phyloP scores from a whole-genome alignment of 2,329 filamentous ascomycete species.

The Colletotrichum gigasporum region DNA sequence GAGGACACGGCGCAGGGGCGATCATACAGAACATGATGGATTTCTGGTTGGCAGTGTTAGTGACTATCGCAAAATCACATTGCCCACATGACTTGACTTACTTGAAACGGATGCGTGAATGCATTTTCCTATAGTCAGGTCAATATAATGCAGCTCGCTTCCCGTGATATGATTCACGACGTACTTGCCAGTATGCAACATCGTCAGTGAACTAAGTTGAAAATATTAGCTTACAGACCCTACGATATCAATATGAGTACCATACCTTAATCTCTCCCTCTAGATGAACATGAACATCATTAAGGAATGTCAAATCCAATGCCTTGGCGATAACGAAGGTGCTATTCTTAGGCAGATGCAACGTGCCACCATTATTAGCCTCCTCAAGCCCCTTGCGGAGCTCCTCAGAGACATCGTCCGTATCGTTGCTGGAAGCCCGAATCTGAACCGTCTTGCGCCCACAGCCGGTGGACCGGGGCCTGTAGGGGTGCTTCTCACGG shows the following conservation, averaged over 20 bases:
- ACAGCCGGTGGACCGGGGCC: conserved; percentile 10
- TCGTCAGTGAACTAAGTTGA: conserved; percentile 50
- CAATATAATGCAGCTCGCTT: neutral
- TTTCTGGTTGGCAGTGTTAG: conserved; percentile 36
- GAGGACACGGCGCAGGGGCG: rapidly evolving
- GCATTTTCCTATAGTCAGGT: conserved; percentile 42
- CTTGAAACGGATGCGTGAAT: conserved; percentile 51
- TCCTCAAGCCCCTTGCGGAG: conserved; percentile 63
- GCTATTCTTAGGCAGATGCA: conserved; percentile 62
- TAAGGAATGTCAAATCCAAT: conserved; percentile 65
- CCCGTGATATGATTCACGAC: too few species aligned
- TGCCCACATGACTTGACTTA: neutral
- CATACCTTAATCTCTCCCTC: conserved; percentile 60
- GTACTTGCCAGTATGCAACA: conserved; percentile 50
- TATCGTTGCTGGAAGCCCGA: conserved; percentile 56
- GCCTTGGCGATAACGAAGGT: conserved; percentile 68
- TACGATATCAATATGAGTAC: too few species aligned
- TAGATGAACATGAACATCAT: conserved; percentile 66
- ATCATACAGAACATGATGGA: conserved; percentile 61
- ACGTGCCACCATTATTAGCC: conserved; percentile 67
- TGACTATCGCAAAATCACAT: neutral
- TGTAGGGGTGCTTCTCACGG: conserved; percentile 31
- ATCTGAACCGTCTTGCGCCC: conserved; percentile 28
- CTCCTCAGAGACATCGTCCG: conserved; percentile 65
- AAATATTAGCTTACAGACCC: too few species aligned